These are phyloP conservation scores for Rostrohypoxylon terebratum DNA, from an alignment of 495 filamentous ascomycete genomes.

Conservation along the genomic window DNA sequence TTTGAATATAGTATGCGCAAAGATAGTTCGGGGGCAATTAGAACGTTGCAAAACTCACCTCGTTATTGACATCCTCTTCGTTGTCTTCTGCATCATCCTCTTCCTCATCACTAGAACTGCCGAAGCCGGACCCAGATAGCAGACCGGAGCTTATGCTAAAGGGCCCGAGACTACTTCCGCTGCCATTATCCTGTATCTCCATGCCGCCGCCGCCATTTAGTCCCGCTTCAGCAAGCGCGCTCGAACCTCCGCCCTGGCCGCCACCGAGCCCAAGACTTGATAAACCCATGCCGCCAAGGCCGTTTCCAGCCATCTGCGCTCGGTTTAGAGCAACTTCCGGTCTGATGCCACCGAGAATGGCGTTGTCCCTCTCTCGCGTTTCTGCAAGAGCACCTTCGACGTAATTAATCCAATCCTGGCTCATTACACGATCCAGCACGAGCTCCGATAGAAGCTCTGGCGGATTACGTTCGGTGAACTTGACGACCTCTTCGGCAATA, in stretches of 20 bases:
- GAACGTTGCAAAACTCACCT: constrained; percentile 53
- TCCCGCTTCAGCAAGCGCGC: constrained; percentile 81
- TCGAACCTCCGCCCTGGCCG: constrained; percentile 71
- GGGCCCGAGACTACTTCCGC: constrained; percentile 71
- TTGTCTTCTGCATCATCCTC: constrained; percentile 94
- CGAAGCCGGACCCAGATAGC: constrained; percentile 87
- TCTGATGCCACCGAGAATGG: constrained; percentile 94
- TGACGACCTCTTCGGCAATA: constrained; percentile 98
- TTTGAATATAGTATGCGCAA: neutral
- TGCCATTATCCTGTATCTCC: constrained; percentile 76
- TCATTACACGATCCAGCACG: constrained; percentile 89
- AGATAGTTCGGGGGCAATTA: neutral
- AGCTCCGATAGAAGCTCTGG: constrained; percentile 84
- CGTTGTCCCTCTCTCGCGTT: constrained; percentile 95
- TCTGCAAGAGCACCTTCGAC: constrained; percentile 94
- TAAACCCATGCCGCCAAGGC: constrained; percentile 59
- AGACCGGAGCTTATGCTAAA: constrained; percentile 75
- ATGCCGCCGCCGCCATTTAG: constrained; percentile 69
- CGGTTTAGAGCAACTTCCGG: constrained; percentile 81
- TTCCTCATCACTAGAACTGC: constrained; percentile 94
- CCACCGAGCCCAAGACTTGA: constrained; percentile 58
- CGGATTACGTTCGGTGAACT: constrained; percentile 94
- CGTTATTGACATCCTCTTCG: constrained; percentile 71
- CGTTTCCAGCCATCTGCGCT: constrained; percentile 54
- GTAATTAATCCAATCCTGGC: constrained; percentile 90